phyloP scores from a whole-genome alignment of 495 filamentous ascomycete genomes.

The Apodospora peruviana region DNA sequence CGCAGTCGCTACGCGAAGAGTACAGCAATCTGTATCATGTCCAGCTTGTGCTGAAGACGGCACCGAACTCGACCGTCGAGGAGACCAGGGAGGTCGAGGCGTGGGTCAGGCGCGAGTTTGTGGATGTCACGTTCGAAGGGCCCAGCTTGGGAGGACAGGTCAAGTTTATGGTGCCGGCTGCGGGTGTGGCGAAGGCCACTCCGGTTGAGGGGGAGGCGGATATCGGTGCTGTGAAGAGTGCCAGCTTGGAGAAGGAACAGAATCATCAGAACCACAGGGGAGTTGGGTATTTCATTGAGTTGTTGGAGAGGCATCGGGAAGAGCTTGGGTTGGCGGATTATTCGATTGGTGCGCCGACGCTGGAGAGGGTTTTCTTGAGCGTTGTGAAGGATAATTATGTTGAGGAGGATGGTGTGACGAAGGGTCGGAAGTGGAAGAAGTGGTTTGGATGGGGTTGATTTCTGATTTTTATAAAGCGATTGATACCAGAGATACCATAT shows the following conservation, averaged over 20 bases:
- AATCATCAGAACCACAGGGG: slow-evolving; percentile 20
- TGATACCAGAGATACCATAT: too few species aligned
- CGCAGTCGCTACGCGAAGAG: slow-evolving; percentile 49
- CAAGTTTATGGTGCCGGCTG: slow-evolving; percentile 62
- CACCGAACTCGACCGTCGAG: slow-evolving; percentile 57
- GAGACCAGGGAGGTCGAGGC: slow-evolving; percentile 57
- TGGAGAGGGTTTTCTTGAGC: slow-evolving; percentile 77
- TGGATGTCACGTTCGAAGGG: slow-evolving; percentile 56
- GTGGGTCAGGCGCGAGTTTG: slow-evolving; percentile 55
- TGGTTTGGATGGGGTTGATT: slow-evolving; percentile 4
- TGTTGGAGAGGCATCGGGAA: slow-evolving; percentile 59
- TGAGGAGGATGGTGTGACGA: slow-evolving; percentile 57
- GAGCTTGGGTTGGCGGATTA: slow-evolving; percentile 66
- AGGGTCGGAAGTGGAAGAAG: not conserved
- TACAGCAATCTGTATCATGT: slow-evolving; percentile 58
- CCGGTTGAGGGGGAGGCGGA: slow-evolving; percentile 46
- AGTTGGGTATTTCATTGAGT: slow-evolving; percentile 15
- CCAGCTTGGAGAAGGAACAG: not conserved
- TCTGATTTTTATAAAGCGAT: too few species aligned
- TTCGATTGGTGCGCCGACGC: slow-evolving; percentile 67
- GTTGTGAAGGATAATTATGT: slow-evolving; percentile 70
- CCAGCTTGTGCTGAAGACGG: slow-evolving; percentile 62
- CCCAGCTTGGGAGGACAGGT: slow-evolving; percentile 74
- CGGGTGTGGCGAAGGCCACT: slow-evolving; percentile 19
- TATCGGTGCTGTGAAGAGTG: not conserved